Base-by-base conservation (phyloP, 352 stramenopile genomes). In the Plasmopara halstedii region DNA sequence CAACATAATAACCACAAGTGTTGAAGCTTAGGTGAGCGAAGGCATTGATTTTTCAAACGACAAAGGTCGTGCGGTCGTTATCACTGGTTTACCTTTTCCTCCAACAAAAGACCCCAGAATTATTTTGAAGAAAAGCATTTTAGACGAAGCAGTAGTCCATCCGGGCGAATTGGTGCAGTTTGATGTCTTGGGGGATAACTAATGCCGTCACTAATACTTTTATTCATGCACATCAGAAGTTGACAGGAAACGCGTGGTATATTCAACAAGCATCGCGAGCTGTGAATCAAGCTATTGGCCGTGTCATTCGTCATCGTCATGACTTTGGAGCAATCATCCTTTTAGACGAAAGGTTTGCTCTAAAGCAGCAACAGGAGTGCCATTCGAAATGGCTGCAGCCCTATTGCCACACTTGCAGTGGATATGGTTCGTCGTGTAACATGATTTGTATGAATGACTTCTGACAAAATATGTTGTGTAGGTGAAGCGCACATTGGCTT, bases 281-380 rank as follows among this genome's bases (percentile, higher is more conserved):
- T 43, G 94, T 99, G 9, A 99, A 99, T 64, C 97, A 99, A 82
- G 96, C 97, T 6, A 91, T 99, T 41, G 97, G 97, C 2, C 83
- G 97, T 53, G 95, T 99, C 4, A 99, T 99, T 78, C 94, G 97
- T 9, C 97, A 99, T 62, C 83, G 88, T 13, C 81, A 96, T 45
- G 97, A 99, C 55, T 99, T 96, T 52, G 97, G 97, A 23, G 88
- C 93, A 17, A 97, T 99, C 23, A 82, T 99, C 32, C 63, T 99
- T 19, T 73, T 96, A 20, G 97, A 99, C 61, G 91, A 97, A 58
- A 86, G 97, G 2, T 99, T 98, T 81, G 77, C 69, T 0, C 69
- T 95, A 17, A 64, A 80, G 32, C 77, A 90, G 40, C 95, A 97
- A 47, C 74, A 90, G 39, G 74, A 95, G 15, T 94, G 87, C 18